These are phyloP conservation scores for Mortierella hygrophila DNA, from an alignment of 192 early-diverging fungal genomes.

Conservation along the genomic window DNA sequence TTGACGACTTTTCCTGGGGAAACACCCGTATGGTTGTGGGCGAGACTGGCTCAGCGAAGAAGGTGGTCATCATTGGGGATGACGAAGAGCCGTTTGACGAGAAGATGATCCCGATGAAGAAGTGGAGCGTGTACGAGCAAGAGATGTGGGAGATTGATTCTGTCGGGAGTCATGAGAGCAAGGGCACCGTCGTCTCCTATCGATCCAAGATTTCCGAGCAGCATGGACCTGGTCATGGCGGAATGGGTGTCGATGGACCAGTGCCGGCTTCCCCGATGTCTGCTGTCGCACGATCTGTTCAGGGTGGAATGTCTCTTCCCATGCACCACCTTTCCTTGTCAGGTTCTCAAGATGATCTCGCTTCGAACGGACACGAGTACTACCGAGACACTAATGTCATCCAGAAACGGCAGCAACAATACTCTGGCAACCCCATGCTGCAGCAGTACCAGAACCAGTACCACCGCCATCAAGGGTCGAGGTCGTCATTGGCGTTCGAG, in stretches of 20 bases:
- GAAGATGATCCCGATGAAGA: conserved; percentile 84
- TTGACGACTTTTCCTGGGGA: conserved; percentile 99
- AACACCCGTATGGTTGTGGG: conserved; percentile 91
- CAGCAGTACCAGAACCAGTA: conserved; percentile 33
- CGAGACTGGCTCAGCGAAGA: conserved; percentile 73
- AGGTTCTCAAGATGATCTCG: conserved; percentile 37
- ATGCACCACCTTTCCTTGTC: neutral
- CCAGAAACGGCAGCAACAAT: conserved; percentile 45
- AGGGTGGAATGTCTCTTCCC: neutral
- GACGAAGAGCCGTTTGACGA: conserved; percentile 91
- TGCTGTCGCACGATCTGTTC: conserved; percentile 8
- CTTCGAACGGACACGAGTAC: conserved; percentile 23
- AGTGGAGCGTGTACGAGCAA: conserved; percentile 90
- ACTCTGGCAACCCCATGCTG: conserved; percentile 17
- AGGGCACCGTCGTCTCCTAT: conserved; percentile 55
- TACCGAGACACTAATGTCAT: conserved; percentile 45
- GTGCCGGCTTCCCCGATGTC: neutral
- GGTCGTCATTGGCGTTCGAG: conserved; percentile 26
- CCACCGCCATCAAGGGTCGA: conserved; percentile 28
- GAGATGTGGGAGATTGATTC: conserved; percentile 78
- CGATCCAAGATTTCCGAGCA: conserved; percentile 49
- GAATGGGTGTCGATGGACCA: neutral
- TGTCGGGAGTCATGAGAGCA: conserved; percentile 64
- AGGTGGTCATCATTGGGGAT: conserved; percentile 69
- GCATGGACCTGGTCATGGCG: neutral